Evolutionary conservation across 2,329 filamentous ascomycete genomes (phyloP).

Genomic region (Exophiala aquamarina): DNA sequence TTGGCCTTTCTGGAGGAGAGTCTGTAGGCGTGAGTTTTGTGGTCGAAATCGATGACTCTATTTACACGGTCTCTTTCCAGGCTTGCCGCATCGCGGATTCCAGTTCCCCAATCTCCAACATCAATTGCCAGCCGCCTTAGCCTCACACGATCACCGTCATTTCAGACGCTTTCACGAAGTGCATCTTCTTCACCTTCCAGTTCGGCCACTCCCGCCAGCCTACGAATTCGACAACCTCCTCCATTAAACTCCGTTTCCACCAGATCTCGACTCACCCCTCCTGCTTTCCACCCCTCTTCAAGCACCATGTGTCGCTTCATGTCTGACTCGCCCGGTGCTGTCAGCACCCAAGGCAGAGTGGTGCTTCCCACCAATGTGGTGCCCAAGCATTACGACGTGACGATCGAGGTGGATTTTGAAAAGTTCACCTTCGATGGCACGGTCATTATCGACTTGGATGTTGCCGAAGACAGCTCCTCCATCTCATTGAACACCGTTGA

Average conservation of each 20-base stretch:
- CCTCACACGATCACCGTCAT: too few species aligned
- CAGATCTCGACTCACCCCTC: conserved; percentile 5
- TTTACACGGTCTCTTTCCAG: conserved; percentile 18
- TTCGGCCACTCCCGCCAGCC: background rate
- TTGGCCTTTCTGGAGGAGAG: background rate
- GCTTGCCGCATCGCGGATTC: conserved; percentile 12
- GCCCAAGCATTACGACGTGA: conserved; percentile 88
- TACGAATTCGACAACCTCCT: background rate
- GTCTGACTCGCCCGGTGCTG: conserved; percentile 25
- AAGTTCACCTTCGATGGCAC: conserved; percentile 84
- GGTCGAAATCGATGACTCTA: conserved; percentile 19
- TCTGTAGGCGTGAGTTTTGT: too few species aligned
- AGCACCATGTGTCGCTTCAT: conserved; percentile 27
- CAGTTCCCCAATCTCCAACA: conserved; percentile 1
- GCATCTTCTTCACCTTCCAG: background rate
- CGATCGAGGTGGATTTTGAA: conserved; percentile 85
- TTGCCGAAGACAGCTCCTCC: conserved; percentile 77
- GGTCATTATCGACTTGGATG: conserved; percentile 83
- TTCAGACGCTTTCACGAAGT: background rate
- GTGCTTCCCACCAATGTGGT: conserved; percentile 89
- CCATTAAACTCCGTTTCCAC: background rate
- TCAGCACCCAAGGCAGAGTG: conserved; percentile 55
- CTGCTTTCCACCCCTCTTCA: conserved; percentile 1
- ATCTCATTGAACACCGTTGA: conserved; percentile 88
- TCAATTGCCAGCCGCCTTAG: background rate